Conservation (phyloP, 352 stramenopile species). For the Phytophthora aleatoria region DNA sequence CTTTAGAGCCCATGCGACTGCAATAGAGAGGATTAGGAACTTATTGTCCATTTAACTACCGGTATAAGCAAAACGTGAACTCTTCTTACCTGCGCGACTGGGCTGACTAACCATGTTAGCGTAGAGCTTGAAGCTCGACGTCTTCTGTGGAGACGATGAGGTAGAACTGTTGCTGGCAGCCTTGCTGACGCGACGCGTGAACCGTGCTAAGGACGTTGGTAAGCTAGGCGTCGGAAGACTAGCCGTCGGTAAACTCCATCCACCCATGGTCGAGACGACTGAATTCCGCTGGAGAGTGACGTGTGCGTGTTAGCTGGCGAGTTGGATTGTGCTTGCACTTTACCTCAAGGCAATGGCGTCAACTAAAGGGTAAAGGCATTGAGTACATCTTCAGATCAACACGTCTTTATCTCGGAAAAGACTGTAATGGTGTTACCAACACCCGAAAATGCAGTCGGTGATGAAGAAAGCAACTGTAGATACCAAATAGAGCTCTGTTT, state of each 20-base stretch:
- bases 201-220: constrained; percentile 27
- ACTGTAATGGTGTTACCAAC: constrained; percentile 17
- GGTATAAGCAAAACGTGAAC: not conserved
- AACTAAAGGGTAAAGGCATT: constrained; percentile 24
- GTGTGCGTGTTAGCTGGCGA: constrained; percentile 9
- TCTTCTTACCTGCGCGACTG: constrained; percentile 38
- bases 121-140: constrained; percentile 43
- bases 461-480: constrained; percentile 18
- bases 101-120: constrained; percentile 50
- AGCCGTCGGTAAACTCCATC: constrained; percentile 33
- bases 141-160: constrained; percentile 26
- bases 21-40: constrained; percentile 5
- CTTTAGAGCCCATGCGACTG: constrained; percentile 44
- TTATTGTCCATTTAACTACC: not conserved
- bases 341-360: constrained; percentile 13
- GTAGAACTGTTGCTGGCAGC: constrained; percentile 16
- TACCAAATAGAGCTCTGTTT: constrained; percentile 22
- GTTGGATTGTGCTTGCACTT: constrained; percentile 28
- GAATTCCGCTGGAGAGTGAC: constrained; percentile 12
- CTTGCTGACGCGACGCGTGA: constrained; percentile 33
- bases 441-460: constrained; percentile 8
- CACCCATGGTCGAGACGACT: constrained; percentile 17
- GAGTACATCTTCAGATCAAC: constrained; percentile 3
- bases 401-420: constrained; percentile 16
- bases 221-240: constrained; percentile 7